Evolutionary conservation across 352 stramenopile species (phyloP).

Genomic region (Saprolegnia parasitica): DNA sequence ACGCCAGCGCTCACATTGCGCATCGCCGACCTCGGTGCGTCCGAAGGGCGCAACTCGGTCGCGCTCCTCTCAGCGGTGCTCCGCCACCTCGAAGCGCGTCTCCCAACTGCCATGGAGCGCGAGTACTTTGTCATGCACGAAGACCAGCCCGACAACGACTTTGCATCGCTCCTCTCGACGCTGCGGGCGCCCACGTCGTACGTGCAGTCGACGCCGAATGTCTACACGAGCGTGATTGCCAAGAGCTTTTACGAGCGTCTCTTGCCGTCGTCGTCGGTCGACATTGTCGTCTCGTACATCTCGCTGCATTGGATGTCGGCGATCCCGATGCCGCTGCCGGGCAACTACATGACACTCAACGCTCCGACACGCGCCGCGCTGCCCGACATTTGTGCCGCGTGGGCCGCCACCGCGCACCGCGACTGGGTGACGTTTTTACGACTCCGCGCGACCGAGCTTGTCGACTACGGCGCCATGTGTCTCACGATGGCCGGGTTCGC

Average conservation of each 20-base stretch:
- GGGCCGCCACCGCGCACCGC: background rate
- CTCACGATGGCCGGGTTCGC: conserved; percentile 5
- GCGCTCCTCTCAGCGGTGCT: background rate
- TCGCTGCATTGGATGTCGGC: conserved; percentile 6
- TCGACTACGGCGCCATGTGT: conserved; percentile 2
- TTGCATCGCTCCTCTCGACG: background rate
- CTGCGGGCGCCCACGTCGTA: background rate
- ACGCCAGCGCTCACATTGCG: background rate
- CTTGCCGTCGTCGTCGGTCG: background rate
- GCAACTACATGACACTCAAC: conserved; percentile 1
- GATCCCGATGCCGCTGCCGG: background rate
- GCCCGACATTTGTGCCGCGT: background rate
- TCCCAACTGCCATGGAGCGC: background rate
- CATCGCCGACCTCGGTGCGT: conserved; percentile 10
- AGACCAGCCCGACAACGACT: conserved; percentile 3
- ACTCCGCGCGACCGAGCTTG: background rate
- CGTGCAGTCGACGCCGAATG: background rate
- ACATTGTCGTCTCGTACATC: conserved; percentile 5
- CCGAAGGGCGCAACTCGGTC: conserved; percentile 6
- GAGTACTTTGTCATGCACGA: conserved; percentile 2
- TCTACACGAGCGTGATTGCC: conserved; percentile 7
- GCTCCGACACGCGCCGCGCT: background rate
- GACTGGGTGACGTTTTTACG: conserved; percentile 5
- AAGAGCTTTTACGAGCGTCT: conserved; percentile 14
- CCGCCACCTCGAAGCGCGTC: background rate